Evolutionary conservation across 2,329 filamentous ascomycete species (phyloP).

Genomic region (Rasamsonia emersonii): DNA sequence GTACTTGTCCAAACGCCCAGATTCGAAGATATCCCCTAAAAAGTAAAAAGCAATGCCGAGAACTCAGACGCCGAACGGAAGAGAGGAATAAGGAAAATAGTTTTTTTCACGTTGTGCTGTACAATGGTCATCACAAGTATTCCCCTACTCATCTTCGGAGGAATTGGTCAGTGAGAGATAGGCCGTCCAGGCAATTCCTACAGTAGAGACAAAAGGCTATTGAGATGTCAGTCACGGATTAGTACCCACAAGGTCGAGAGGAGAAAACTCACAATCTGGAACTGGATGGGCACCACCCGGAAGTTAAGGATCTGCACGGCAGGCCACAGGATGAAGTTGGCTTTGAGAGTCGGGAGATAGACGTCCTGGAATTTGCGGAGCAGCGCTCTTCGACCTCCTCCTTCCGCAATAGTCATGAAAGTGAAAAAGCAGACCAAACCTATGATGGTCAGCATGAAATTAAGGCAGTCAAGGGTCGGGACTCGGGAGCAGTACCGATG

Average conservation of each 20-base stretch:
- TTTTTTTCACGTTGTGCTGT: no score
- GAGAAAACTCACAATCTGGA: slow-evolving; percentile 70
- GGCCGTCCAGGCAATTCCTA: slow-evolving; percentile 96
- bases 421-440: slow-evolving; percentile 84
- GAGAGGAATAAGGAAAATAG: no score
- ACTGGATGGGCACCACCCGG: slow-evolving; percentile 85
- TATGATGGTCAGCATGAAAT: slow-evolving; percentile 17
- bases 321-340: slow-evolving; percentile 93
- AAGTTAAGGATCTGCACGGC: slow-evolving; percentile 96
- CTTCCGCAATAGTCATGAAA: slow-evolving; percentile 92
- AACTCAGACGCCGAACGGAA: background rate
- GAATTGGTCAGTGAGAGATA: slow-evolving; percentile 91
- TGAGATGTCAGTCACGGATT: background rate
- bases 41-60: no score
- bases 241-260: slow-evolving; percentile 3
- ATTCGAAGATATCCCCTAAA: no score
- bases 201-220: slow-evolving; percentile 87
- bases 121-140: background rate
- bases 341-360: slow-evolving; percentile 87
- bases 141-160: slow-evolving; percentile 55
- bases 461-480: background rate
- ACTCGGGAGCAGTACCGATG: slow-evolving; percentile 49
- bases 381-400: slow-evolving; percentile 73
- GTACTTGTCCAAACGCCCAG: no score
- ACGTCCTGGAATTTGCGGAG: slow-evolving; percentile 82